Evolutionary conservation across 495 filamentous ascomycete species (phyloP).

Genomic region (Neurospora sp.): DNA sequence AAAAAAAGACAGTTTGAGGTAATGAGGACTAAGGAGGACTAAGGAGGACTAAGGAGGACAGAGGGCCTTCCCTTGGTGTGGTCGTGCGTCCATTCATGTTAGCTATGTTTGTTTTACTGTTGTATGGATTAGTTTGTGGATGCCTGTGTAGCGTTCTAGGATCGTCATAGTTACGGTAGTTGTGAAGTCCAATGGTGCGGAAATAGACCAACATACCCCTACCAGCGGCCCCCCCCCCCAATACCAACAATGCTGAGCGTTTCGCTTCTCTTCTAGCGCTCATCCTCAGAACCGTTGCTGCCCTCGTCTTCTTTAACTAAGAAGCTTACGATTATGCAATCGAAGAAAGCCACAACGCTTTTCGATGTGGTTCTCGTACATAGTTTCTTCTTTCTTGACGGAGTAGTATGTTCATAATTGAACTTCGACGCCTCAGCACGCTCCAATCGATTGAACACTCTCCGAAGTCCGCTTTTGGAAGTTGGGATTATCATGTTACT

Average conservation of each 20-base stretch:
- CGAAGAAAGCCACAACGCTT: neutral
- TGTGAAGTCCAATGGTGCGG: neutral
- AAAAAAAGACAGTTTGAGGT: neutral
- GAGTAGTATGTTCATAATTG: neutral
- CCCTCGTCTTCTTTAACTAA: constrained; percentile 30
- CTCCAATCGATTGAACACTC: neutral
- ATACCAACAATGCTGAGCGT: constrained; percentile 22
- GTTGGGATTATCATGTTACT: neutral
- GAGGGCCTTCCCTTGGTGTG: neutral
- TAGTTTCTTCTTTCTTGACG: neutral
- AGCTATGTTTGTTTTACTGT: neutral
- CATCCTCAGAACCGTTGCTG: constrained; percentile 23
- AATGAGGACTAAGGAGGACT: neutral
- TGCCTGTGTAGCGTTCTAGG: neutral
- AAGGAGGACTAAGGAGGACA: neutral
- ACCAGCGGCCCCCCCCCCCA: neutral
- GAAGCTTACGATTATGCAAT: neutral
- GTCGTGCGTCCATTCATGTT: neutral
- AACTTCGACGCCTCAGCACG: neutral
- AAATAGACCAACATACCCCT: neutral
- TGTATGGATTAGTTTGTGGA: neutral
- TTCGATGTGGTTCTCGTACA: neutral
- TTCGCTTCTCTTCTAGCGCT: constrained; percentile 29
- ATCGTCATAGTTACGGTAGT: neutral
- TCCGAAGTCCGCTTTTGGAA: neutral